These are phyloP conservation scores for Quercus engelmannii DNA, from an alignment of 306 rosid species.

Conservation along the genomic window DNA sequence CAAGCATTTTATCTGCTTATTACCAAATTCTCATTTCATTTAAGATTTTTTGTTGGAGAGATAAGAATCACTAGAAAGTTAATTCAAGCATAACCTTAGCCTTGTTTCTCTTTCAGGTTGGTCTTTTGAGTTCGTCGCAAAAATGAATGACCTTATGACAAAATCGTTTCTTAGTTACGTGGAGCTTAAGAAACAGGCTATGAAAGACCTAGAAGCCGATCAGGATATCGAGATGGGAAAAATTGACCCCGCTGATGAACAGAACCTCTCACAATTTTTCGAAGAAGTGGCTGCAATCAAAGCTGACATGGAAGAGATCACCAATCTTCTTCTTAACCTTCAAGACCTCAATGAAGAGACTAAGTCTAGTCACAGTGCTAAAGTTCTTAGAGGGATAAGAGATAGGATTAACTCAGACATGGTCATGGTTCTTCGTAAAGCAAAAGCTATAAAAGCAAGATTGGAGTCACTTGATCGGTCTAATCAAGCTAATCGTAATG, in stretches of 20 bases:
- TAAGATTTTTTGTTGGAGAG: neutral
- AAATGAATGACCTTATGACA: conserved; percentile 95
- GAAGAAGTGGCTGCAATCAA: conserved; percentile 65
- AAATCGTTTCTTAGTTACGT: conserved; percentile 85
- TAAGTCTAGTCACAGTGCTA: conserved; percentile 75
- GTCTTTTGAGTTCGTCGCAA: conserved; percentile 35
- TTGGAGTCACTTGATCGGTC: conserved; percentile 67
- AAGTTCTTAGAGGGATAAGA: conserved; percentile 76
- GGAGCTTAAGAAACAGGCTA: conserved; percentile 76
- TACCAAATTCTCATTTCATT: neutral
- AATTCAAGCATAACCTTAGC: neutral
- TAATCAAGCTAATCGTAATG: conserved; percentile 42
- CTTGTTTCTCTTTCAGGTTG: conserved; percentile 22
- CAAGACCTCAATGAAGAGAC: conserved; percentile 69
- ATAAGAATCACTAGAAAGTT: neutral
- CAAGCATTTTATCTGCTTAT: neutral
- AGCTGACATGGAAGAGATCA: conserved; percentile 77
- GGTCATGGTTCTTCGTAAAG: conserved; percentile 72
- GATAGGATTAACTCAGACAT: conserved; percentile 80
- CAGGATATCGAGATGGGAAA: conserved; percentile 63
- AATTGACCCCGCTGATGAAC: conserved; percentile 59
- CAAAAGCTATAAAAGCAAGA: conserved; percentile 47
- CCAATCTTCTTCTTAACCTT: conserved; percentile 86
- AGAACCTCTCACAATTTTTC: conserved; percentile 69
- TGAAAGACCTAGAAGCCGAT: conserved; percentile 50